Conservation (phyloP, 2,329 filamentous ascomycete species). For the Zasmidium cellare region DNA sequence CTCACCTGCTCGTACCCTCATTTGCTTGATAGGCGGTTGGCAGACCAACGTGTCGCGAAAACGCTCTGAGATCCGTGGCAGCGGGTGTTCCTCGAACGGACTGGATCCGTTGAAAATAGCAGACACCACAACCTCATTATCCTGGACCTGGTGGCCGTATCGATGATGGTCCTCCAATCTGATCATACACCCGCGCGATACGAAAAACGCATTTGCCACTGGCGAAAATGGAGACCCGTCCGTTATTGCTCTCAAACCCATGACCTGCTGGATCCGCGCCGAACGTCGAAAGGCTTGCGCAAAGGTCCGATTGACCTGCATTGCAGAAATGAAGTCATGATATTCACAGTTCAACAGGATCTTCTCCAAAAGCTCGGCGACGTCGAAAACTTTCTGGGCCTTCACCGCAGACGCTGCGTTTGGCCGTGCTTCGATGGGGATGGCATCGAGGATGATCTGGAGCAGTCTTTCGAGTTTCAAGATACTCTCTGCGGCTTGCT, state of each 20-base stretch:
- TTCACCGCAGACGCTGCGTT: conserved; percentile 1
- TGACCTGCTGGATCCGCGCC: conserved; percentile 1
- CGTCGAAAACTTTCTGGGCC: conserved; percentile 2
- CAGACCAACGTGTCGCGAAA: conserved; percentile 10
- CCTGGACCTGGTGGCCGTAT: background rate
- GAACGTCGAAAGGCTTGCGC: conserved; percentile 2
- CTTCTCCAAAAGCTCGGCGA: conserved; percentile 13
- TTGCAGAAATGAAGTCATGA: conserved; percentile 1
- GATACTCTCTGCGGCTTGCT: background rate
- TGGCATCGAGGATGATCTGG: background rate
- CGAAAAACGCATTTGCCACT: conserved; percentile 4
- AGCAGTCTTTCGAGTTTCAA: background rate
- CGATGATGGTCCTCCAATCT: conserved; percentile 2
- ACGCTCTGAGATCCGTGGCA: background rate
- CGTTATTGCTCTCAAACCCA: background rate
- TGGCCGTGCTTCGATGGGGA: conserved; percentile 4
- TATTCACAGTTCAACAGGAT: conserved; percentile 9
- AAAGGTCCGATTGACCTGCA: conserved; percentile 8
- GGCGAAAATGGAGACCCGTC: conserved; percentile 8
- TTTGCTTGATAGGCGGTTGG: conserved; percentile 16
- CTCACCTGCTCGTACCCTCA: conserved; percentile 7
- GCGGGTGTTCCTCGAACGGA: background rate
- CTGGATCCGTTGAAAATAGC: conserved; percentile 3
- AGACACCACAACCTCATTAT: conserved; percentile 1
- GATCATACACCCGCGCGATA: conserved; percentile 5